Evolutionary conservation across 345 rosid genomes (phyloP).

Genomic region (Ceriops zippeliana): DNA sequence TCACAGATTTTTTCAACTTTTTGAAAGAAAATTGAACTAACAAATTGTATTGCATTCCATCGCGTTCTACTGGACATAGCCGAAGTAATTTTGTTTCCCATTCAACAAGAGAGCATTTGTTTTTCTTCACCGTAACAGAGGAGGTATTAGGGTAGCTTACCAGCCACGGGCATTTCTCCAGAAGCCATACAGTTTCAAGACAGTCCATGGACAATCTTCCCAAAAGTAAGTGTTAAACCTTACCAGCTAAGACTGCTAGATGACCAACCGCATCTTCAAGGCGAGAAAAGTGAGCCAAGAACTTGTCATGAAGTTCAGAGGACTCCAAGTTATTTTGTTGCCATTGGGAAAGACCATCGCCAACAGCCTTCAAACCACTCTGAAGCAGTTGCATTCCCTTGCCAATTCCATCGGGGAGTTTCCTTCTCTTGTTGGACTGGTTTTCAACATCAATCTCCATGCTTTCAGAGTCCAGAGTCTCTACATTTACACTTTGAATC

Average conservation of each 20-base stretch:
- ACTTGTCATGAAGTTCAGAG: constrained; percentile 49
- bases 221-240: no score
- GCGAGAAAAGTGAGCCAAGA: constrained; percentile 53
- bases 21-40: no score
- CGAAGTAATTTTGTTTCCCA: no score
- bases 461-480: constrained; percentile 19
- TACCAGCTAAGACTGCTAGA: constrained; percentile 44
- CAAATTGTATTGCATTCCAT: no score
- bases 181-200: not conserved
- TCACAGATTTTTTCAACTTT: no score
- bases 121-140: no score
- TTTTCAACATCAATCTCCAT: constrained; percentile 34
- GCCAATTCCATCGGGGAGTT: constrained; percentile 67
- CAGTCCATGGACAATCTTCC: not conserved
- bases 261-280: constrained; percentile 62
- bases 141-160: no score
- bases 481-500: constrained; percentile 18
- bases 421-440: constrained; percentile 65
- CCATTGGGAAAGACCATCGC: constrained; percentile 61
- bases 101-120: no score
- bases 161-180: not conserved
- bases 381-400: constrained; percentile 72
- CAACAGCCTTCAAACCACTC: constrained; percentile 62
- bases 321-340: constrained; percentile 38
- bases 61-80: no score